These are phyloP conservation scores for Cymbopogon flexuosus DNA, from an alignment of 202 grass and related monocot species.

Conservation along the genomic window DNA sequence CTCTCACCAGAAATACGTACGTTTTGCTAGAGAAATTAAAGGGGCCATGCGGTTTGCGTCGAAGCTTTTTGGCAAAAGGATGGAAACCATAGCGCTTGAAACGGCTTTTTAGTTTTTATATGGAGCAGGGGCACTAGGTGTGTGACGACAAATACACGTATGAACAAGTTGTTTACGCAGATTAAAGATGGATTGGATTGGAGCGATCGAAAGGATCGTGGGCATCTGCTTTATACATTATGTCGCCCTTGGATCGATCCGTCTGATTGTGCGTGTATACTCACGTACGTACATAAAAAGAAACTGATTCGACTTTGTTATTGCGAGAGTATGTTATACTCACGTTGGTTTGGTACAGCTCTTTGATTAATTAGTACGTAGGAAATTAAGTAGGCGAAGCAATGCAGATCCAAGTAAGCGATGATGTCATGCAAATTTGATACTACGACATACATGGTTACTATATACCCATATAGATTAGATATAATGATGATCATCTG, in stretches of 20 bases:
- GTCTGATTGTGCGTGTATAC: not conserved
- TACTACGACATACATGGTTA: no score
- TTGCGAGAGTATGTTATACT: no score
- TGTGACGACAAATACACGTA: not conserved
- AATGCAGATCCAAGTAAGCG: no score
- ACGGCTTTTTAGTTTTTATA: no score
- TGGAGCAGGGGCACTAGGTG: not conserved
- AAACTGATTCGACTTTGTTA: no score
- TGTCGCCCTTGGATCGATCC: not conserved
- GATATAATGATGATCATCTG: no score
- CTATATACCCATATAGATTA: no score
- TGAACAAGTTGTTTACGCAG: slow-evolving; percentile 4
- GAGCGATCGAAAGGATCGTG: not conserved
- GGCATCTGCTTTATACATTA: slow-evolving; percentile 10
- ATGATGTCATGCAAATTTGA: no score
- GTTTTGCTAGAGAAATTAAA: not conserved
- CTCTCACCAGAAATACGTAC: no score
- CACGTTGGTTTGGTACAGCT: no score
- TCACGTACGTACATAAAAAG: not conserved
- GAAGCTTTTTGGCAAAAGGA: slow-evolving; percentile 2
- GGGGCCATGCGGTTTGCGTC: not conserved
- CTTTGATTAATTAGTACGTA: no score
- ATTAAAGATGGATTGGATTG: not conserved
- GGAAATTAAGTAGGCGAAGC: no score
- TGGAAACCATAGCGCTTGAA: not conserved